Percentiles rank a stretch among this genome's conserved stretches.
phyloP scores from a whole-genome alignment of 2,329 filamentous ascomycete genomes.

The Aspergillus sp. region DNA sequence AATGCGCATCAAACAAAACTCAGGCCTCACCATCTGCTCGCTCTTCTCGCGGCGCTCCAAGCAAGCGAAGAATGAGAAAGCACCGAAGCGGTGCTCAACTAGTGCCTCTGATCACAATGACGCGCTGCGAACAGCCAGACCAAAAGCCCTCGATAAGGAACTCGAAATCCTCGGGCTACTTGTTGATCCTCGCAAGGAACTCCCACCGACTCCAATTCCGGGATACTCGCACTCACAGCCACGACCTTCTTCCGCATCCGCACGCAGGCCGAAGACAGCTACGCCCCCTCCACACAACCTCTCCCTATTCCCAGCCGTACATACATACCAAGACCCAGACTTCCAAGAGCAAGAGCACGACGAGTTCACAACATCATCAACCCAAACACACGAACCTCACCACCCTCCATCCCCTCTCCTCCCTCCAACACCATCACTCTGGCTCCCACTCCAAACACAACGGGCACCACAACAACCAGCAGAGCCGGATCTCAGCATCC shows the following conservation, averaged over 20 bases:
- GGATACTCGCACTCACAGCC: not conserved
- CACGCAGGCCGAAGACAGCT: not conserved
- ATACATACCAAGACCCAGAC: not conserved
- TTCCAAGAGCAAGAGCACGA: not conserved
- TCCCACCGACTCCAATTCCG: not conserved
- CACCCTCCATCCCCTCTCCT: slow-evolving; percentile 1
- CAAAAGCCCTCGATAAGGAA: not conserved
- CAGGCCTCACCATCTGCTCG: not conserved
- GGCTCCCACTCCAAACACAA: not conserved
- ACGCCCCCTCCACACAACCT: not conserved
- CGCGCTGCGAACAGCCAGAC: not conserved
- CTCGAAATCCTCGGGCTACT: slow-evolving; percentile 5
- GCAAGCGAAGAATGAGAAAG: not conserved
- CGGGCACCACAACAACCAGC: not conserved
- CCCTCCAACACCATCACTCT: not conserved
- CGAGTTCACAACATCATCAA: not conserved
- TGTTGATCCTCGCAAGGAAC: not conserved
- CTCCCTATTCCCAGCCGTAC: not conserved
- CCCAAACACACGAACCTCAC: not conserved
- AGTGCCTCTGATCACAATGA: not conserved
- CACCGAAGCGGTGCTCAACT: not conserved
- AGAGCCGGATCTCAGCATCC: not conserved
- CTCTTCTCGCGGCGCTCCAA: slow-evolving; percentile 10
- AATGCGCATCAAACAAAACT: slow-evolving; percentile 1
- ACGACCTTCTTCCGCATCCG: not conserved